Evolutionary conservation across 768 basidiomycete species (phyloP).

Genomic region (Phaeotremella skinneri): DNA sequence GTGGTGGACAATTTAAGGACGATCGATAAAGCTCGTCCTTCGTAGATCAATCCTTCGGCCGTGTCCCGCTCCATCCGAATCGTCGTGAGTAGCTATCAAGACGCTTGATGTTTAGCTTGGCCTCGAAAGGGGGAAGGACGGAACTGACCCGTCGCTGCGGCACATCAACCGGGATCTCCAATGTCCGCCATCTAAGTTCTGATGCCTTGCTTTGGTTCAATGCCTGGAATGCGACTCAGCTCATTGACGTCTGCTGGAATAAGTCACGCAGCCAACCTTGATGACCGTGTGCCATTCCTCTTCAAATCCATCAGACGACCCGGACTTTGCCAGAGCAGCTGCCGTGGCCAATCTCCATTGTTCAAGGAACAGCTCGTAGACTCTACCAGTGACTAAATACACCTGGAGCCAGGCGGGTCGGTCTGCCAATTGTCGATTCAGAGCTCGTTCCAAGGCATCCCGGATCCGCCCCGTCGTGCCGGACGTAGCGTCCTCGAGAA

Average conservation of each 20-base stretch:
- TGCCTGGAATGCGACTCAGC: not conserved
- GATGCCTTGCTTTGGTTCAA: not conserved
- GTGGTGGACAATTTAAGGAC: constrained; percentile 67
- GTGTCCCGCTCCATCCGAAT: constrained; percentile 45
- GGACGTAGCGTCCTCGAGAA: constrained; percentile 2
- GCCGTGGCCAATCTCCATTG: constrained; percentile 37
- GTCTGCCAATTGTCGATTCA: constrained; percentile 44
- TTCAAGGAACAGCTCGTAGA: constrained; percentile 46
- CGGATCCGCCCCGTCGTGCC: not conserved
- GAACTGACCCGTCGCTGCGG: constrained; percentile 71
- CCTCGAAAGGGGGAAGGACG: not conserved
- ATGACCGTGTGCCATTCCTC: constrained; percentile 49
- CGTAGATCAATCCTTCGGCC: constrained; percentile 60
- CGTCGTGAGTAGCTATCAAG: constrained; percentile 57
- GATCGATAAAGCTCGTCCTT: constrained; percentile 80
- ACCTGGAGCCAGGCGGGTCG: not conserved
- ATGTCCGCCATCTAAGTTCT: constrained; percentile 61
- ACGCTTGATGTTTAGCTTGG: constrained; percentile 51
- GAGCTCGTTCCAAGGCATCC: constrained; percentile 16
- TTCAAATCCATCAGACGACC: constrained; percentile 52
- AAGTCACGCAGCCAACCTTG: constrained; percentile 43
- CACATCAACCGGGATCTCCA: constrained; percentile 80
- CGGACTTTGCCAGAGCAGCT: constrained; percentile 50
- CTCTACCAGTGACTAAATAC: constrained; percentile 14
- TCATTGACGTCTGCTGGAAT: no score